These are phyloP conservation scores for Pseudofabraea citricarpa DNA, from an alignment of 2,329 filamentous ascomycete genomes.

Conservation along the genomic window DNA sequence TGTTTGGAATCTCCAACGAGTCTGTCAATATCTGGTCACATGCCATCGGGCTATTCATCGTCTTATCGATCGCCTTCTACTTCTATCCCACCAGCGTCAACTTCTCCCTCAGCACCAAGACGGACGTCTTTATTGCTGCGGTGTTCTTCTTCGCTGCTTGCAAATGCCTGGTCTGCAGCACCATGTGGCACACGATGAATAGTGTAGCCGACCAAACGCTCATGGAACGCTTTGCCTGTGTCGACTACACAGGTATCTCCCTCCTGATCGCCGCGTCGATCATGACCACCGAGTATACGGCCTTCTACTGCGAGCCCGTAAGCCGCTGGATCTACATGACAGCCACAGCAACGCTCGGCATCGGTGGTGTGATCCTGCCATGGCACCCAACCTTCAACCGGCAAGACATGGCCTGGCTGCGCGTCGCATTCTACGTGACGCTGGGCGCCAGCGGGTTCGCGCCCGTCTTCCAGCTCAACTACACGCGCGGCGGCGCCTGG, in stretches of 20 bases:
- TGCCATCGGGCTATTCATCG: conserved; percentile 79
- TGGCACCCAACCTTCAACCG: conserved; percentile 97
- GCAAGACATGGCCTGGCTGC: conserved; percentile 84
- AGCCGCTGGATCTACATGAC: conserved; percentile 84
- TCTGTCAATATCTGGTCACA: conserved; percentile 98
- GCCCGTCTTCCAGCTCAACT: conserved; percentile 77
- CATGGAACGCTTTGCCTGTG: conserved; percentile 92
- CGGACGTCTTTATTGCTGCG: conserved; percentile 85
- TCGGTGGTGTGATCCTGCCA: conserved; percentile 84
- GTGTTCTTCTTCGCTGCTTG: conserved; percentile 95
- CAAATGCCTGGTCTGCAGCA: conserved; percentile 92
- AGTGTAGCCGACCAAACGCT: conserved; percentile 85
- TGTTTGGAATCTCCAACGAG: conserved; percentile 86
- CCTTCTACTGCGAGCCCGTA: conserved; percentile 93
- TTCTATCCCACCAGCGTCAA: conserved; percentile 88
- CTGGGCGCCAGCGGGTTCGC: conserved; percentile 85
- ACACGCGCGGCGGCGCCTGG: conserved; percentile 72
- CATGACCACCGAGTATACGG: conserved; percentile 97
- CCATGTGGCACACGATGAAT: conserved; percentile 98
- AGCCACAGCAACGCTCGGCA: conserved; percentile 73
- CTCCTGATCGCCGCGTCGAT: conserved; percentile 92
- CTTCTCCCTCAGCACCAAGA: conserved; percentile 80
- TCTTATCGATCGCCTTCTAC: conserved; percentile 87
- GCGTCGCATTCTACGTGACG: conserved; percentile 86
- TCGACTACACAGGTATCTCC: conserved; percentile 97